A percentile compares a stretch with the other conserved stretches of the same genome.
Conservation (phyloP, 345 rosid genomes). For the Eucalyptus marginata region DNA sequence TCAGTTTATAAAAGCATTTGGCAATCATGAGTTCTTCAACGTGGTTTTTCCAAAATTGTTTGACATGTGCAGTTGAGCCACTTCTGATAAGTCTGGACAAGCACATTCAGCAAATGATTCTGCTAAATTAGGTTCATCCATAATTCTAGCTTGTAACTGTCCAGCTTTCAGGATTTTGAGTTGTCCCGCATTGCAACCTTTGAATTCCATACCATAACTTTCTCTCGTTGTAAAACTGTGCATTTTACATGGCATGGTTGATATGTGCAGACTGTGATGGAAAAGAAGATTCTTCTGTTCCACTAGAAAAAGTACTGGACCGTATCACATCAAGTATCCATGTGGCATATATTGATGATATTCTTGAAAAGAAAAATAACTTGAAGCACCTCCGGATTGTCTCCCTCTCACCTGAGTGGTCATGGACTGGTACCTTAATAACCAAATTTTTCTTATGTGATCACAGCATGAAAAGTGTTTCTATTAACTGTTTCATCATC, state of each 20-base stretch:
- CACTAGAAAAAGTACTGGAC: conserved; percentile 57
- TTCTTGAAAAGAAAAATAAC: conserved; percentile 40
- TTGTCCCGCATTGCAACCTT: background rate
- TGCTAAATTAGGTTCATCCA: conserved; percentile 45
- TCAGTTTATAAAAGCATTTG: too few species aligned
- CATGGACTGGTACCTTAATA: too few species aligned
- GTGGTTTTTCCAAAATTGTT: too few species aligned
- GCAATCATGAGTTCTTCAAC: too few species aligned
- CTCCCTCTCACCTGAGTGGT: too few species aligned
- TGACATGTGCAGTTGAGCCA: conserved; percentile 28
- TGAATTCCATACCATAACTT: background rate
- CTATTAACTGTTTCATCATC: too few species aligned
- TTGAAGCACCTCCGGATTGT: conserved; percentile 26
- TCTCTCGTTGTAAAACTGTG: background rate
- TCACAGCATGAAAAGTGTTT: too few species aligned
- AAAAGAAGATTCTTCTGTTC: conserved; percentile 30
- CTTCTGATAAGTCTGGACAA: conserved; percentile 16
- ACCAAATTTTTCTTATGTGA: too few species aligned
- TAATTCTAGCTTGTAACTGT: background rate
- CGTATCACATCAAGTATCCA: conserved; percentile 51
- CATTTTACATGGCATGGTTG: background rate
- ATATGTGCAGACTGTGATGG: conserved; percentile 39
- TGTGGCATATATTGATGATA: conserved; percentile 43
- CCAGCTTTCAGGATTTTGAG: background rate
- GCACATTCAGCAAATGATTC: background rate